These are phyloP conservation scores for Apophysomyces ossiformis DNA, from an alignment of 371 early-diverging fungal genomes.

Conservation along the genomic window DNA sequence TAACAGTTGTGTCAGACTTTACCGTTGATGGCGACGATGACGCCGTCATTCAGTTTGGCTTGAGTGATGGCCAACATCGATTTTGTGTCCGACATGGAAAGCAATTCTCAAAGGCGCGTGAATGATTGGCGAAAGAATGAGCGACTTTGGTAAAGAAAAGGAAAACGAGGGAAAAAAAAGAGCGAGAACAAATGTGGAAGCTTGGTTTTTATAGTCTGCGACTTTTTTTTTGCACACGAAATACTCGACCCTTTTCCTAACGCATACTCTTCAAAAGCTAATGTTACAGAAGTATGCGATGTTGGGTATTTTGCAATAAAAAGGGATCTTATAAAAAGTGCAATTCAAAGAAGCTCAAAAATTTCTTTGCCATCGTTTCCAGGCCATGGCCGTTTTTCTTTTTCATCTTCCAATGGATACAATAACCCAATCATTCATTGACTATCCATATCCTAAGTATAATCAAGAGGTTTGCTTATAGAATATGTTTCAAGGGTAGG, in stretches of 20 bases:
- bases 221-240: conserved; percentile 8
- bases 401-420: background rate
- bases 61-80: conserved; percentile 21
- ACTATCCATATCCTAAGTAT: no score
- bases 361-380: background rate
- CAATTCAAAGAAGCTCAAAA: background rate
- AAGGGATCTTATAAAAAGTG: no score
- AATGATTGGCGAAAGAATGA: conserved; percentile 10
- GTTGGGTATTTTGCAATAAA: no score
- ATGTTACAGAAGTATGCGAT: no score
- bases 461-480: background rate
- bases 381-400: no score
- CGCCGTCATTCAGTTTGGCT: conserved; percentile 33
- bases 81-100: conserved; percentile 16
- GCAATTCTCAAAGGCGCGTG: conserved; percentile 2
- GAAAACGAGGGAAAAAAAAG: conserved; percentile 7
- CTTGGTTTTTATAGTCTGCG: conserved; percentile 15
- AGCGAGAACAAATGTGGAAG: conserved; percentile 9
- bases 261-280: no score
- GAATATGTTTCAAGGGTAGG: background rate
- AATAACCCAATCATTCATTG: background rate
- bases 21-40: conserved; percentile 40
- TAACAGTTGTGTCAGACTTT: conserved; percentile 4
- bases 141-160: conserved; percentile 6
- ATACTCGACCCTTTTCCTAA: no score